Evolutionary conservation across 495 filamentous ascomycete species (phyloP).

Genomic region (Penicillium daleae): DNA sequence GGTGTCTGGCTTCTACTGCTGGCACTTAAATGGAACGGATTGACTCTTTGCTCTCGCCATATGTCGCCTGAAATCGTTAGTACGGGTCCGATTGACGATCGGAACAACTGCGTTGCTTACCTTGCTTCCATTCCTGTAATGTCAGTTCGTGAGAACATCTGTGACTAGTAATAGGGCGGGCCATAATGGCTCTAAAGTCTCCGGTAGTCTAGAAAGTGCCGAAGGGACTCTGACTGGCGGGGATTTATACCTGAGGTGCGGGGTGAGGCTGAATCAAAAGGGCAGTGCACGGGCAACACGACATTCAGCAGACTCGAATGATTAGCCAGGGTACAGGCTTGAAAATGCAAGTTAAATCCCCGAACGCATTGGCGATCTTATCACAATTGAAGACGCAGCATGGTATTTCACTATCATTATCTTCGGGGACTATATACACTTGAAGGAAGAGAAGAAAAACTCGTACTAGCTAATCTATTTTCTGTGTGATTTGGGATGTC

Average conservation of each 20-base stretch:
- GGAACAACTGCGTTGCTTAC: not conserved
- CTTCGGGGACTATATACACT: not conserved
- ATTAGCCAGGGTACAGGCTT: not conserved
- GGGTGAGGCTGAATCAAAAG: constrained; percentile 3
- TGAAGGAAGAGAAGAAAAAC: no score
- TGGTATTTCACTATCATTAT: no score
- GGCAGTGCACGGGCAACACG: not conserved
- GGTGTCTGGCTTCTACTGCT: not conserved
- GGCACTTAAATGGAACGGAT: not conserved
- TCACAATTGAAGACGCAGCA: not conserved
- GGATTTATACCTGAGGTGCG: constrained; percentile 1
- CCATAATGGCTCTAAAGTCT: not conserved
- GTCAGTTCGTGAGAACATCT: not conserved
- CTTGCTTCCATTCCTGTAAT: constrained; percentile 1
- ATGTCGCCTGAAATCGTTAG: not conserved
- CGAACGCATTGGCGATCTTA: no score
- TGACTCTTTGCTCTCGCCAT: not conserved
- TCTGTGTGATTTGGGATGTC: not conserved
- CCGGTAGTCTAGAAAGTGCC: not conserved
- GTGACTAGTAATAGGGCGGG: not conserved
- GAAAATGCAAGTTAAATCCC: not conserved
- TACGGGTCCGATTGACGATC: not conserved
- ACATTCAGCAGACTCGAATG: not conserved
- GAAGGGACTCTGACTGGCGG: not conserved
- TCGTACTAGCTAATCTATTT: not conserved